Base-by-base conservation (phyloP, 495 filamentous ascomycete genomes). In the Aspergillus biplanus region DNA sequence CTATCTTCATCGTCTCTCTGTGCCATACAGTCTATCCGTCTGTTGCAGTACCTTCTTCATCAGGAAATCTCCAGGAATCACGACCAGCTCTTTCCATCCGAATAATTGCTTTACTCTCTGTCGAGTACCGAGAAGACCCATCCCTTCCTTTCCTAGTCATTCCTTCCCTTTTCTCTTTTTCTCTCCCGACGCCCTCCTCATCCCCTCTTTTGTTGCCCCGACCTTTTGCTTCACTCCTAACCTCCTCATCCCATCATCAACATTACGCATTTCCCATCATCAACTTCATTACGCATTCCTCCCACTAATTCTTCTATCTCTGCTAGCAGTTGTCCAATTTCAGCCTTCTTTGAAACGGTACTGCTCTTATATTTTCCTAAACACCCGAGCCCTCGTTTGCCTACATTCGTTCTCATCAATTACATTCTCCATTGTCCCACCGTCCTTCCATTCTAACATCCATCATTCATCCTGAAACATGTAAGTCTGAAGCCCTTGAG, bases 271-370 rank as follows among this genome's bases (percentile, higher is more conserved):
- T 15, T 33, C 61, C 9, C 61, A 63, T 63, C 53, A 44, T 54
- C 54, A 57, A 31, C 55, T 32, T n/a, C n/a, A 11, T 44, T 6
- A 44, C 39, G 9, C 8, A 9, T 15, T 9, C 3, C 39, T 61
- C 58, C 65, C 66, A 71, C 74, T 68, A 66, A 62, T 65, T 65
- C 68, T 65, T 68, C 46, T 31, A 6, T 52, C 39, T 39, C 61
- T 50, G 33, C 50, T 52, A 63, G 21, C 52, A 35, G 18, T 16
- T 63, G 32, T 37, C 7, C 50, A 32, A 58, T 54, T 58, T 54
- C 56, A 52, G 61, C 46, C 11, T 49, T 55, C 52, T 27, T 48
- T 32, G 7, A 31, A 33, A 16, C 33, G 16, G 47, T 57, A 57
- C 57, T 32, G 33, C 50, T 47, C 33, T 49, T 49, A 39, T 62